Conservation (phyloP, 257 asterid genomes). For the Plantago ovata region DNA sequence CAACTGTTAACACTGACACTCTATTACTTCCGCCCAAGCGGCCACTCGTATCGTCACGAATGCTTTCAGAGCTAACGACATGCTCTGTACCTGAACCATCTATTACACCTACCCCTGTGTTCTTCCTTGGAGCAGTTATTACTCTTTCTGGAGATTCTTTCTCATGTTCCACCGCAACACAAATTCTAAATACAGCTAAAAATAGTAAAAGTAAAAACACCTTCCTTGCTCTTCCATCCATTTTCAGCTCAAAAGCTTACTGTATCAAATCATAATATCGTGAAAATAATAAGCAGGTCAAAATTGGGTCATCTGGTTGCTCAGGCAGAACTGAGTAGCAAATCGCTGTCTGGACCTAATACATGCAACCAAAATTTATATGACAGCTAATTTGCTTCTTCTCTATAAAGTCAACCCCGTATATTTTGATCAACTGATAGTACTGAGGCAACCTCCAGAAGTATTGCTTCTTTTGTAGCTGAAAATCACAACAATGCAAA, state of each 20-base stretch:
- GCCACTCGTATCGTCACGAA: conserved; percentile 34
- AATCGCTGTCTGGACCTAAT: background rate
- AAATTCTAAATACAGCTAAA: conserved; percentile 28
- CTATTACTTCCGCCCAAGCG: conserved; percentile 41
- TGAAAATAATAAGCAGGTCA: conserved; percentile 12
- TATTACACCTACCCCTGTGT: conserved; percentile 57
- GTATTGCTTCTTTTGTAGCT: conserved; percentile 16
- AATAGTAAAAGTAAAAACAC: conserved; percentile 39
- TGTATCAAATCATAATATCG: conserved; percentile 16
- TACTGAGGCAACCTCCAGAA: background rate
- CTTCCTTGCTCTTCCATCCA: conserved; percentile 39
- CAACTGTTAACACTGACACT: conserved; percentile 88
- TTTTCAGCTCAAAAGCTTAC: conserved; percentile 15
- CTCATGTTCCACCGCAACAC: conserved; percentile 35
- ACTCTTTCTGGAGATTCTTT: conserved; percentile 37
- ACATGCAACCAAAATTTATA: background rate
- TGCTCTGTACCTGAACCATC: conserved; percentile 91
- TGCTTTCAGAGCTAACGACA: conserved; percentile 32
- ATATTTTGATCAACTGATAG: conserved; percentile 4
- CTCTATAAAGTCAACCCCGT: conserved; percentile 10
- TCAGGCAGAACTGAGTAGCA: conserved; percentile 10
- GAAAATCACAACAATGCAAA: conserved; percentile 3
- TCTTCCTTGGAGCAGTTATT: conserved; percentile 67
- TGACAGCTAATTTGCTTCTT: conserved; percentile 3
- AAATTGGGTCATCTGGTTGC: conserved; percentile 14